phyloP scores from a whole-genome alignment of 2,329 filamentous ascomycete species.

The Xylariomycetidae sp. region DNA sequence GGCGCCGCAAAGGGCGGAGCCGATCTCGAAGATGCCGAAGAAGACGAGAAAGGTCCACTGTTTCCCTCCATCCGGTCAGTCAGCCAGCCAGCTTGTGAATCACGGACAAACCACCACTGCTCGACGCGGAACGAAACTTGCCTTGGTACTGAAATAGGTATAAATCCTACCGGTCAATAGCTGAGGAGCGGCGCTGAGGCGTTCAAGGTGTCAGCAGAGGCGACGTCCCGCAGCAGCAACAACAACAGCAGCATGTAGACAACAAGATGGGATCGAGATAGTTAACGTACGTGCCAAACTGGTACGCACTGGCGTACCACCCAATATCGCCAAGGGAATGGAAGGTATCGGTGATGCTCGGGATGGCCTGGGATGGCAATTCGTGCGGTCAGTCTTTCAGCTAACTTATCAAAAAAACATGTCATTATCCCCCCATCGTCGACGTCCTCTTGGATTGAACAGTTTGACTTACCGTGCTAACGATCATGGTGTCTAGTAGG shows the following conservation, averaged over 20 bases:
- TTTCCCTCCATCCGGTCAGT: no score
- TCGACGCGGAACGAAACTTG: no score
- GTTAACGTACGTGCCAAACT: conserved; percentile 36
- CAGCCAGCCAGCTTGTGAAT: no score
- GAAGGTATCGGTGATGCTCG: conserved; percentile 45
- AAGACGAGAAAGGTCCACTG: conserved; percentile 18
- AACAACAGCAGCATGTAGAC: not conserved
- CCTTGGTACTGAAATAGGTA: conserved; percentile 30
- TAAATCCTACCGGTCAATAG: conserved; percentile 50
- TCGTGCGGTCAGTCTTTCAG: no score
- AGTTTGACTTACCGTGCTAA: conserved; percentile 38
- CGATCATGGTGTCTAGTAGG: conserved; percentile 48
- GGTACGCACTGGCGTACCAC: conserved; percentile 51
- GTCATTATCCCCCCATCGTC: no score
- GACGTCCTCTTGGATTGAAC: not conserved
- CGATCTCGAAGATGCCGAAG: conserved; percentile 40
- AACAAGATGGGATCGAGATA: conserved; percentile 1
- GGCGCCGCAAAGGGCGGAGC: conserved; percentile 39
- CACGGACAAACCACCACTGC: no score
- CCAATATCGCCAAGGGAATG: conserved; percentile 48
- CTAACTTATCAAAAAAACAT: no score
- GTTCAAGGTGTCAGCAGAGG: no score
- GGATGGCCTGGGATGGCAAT: conserved; percentile 44
- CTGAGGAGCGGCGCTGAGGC: conserved; percentile 43
- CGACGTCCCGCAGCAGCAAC: no score